A percentile compares a stretch with the other conserved stretches of the same genome.
Evolutionary conservation across 768 basidiomycete species (phyloP).

Genomic region (Filobasidium floriforme): DNA sequence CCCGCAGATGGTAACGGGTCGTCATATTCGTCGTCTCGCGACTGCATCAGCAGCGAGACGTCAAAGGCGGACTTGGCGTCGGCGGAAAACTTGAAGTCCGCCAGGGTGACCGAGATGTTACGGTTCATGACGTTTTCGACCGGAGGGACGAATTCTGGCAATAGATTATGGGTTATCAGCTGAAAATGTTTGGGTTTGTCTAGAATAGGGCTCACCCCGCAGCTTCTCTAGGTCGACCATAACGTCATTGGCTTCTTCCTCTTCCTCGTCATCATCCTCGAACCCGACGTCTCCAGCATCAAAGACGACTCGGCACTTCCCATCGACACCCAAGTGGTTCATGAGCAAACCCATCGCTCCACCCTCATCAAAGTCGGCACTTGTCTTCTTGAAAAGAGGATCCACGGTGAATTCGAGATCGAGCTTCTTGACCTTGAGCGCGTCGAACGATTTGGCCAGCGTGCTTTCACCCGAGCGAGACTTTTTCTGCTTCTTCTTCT

Average conservation of each 20-base stretch:
- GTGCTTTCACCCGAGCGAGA: slow-evolving; percentile 65
- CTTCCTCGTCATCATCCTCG: slow-evolving; percentile 60
- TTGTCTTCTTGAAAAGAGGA: slow-evolving; percentile 94
- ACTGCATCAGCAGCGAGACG: slow-evolving; percentile 44
- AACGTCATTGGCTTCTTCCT: slow-evolving; percentile 47
- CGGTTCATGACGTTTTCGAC: slow-evolving; percentile 57
- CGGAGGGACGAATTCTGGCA: slow-evolving; percentile 65
- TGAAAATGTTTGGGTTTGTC: background rate
- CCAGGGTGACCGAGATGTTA: slow-evolving; percentile 72
- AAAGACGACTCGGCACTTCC: slow-evolving; percentile 81
- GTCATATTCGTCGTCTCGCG: slow-evolving; percentile 23
- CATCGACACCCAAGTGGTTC: slow-evolving; percentile 87
- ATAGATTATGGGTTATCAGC: slow-evolving; percentile 34
- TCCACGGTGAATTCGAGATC: slow-evolving; percentile 95
- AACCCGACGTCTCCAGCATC: slow-evolving; percentile 79
- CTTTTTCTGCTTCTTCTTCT: slow-evolving; percentile 44
- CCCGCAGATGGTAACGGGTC: slow-evolving; percentile 16
- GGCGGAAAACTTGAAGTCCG: slow-evolving; percentile 72
- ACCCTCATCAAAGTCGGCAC: slow-evolving; percentile 96
- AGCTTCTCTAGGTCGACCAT: slow-evolving; percentile 53
- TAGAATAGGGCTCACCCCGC: slow-evolving; percentile 38
- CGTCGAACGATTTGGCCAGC: slow-evolving; percentile 73
- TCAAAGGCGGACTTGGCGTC: slow-evolving; percentile 56
- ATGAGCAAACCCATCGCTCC: slow-evolving; percentile 91
- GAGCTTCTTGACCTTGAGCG: slow-evolving; percentile 80